Evolutionary conservation across 768 basidiomycete species (phyloP).

Genomic region (Phaeolepiota aurea): DNA sequence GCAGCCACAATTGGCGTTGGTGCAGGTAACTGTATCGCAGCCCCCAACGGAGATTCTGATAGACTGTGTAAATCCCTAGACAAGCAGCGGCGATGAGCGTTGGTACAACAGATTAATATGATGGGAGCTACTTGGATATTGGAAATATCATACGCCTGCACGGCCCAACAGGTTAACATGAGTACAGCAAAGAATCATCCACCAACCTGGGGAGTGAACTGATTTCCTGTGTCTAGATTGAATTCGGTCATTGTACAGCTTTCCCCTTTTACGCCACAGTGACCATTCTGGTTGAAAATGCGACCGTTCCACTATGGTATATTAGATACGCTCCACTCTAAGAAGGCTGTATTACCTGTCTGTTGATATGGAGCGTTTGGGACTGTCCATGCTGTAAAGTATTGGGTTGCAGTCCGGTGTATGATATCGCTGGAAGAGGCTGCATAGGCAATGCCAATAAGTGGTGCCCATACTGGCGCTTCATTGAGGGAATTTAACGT

Average conservation of each 20-base stretch:
- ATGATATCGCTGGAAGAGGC: slow-evolving; percentile 23
- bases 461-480: not conserved
- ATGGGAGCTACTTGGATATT: slow-evolving; percentile 21
- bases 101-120: not conserved
- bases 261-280: slow-evolving; percentile 28
- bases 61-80: slow-evolving; percentile 28
- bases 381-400: slow-evolving; percentile 16
- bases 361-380: slow-evolving; percentile 19
- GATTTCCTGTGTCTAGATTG: slow-evolving; percentile 26
- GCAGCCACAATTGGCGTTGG: slow-evolving; percentile 27
- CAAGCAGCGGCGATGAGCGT: not conserved
- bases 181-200: not conserved
- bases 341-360: slow-evolving; percentile 11
- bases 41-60: slow-evolving; percentile 24
- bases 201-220: slow-evolving; percentile 16
- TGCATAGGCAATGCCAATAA: slow-evolving; percentile 4
- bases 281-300: slow-evolving; percentile 27
- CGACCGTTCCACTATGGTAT: slow-evolving; percentile 30
- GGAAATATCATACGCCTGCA: slow-evolving; percentile 32
- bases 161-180: not conserved
- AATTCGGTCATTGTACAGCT: slow-evolving; percentile 29
- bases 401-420: slow-evolving; percentile 24
- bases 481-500: not conserved
- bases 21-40: slow-evolving; percentile 31
- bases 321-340: not conserved